These are phyloP conservation scores for Verticillium isaacii DNA, from an alignment of 2,329 filamentous ascomycete genomes.

Conservation along the genomic window DNA sequence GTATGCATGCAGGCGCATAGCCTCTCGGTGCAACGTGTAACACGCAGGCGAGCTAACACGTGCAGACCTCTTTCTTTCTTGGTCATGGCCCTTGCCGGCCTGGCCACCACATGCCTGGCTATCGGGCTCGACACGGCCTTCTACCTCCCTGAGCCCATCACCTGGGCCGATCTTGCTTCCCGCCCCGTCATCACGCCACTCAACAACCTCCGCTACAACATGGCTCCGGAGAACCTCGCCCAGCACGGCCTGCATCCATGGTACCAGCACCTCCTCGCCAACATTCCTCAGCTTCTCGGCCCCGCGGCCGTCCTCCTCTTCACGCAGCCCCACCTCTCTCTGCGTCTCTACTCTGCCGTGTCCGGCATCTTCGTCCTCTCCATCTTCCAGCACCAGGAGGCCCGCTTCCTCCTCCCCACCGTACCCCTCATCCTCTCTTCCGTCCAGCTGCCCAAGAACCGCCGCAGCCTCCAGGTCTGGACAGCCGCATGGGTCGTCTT, in stretches of 20 bases:
- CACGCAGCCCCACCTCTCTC: constrained; percentile 49
- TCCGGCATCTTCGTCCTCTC: constrained; percentile 68
- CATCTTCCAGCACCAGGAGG: constrained; percentile 74
- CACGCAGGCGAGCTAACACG: constrained; percentile 3
- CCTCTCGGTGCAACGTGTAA: neutral
- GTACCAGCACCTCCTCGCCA: constrained; percentile 71
- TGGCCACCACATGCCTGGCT: constrained; percentile 66
- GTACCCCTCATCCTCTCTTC: constrained; percentile 75
- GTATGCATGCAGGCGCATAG: constrained; percentile 52
- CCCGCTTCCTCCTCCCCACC: constrained; percentile 70
- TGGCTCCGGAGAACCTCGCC: constrained; percentile 63
- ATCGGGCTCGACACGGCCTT: constrained; percentile 82
- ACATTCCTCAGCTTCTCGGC: constrained; percentile 67
- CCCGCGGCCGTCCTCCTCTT: constrained; percentile 62
- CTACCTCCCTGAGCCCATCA: constrained; percentile 61
- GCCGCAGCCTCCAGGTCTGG: constrained; percentile 48
- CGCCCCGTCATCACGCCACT: constrained; percentile 70
- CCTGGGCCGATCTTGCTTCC: constrained; percentile 58
- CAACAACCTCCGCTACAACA: constrained; percentile 76
- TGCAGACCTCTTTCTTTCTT: constrained; percentile 55
- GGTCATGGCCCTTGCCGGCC: constrained; percentile 59
- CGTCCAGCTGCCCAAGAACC: constrained; percentile 57
- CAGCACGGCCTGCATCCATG: constrained; percentile 73
- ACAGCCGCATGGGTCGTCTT: constrained; percentile 62
- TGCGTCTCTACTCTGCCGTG: constrained; percentile 67